These are phyloP conservation scores for Chlorella variabilis DNA, from an alignment of 163 green algal species.

Conservation along the genomic window DNA sequence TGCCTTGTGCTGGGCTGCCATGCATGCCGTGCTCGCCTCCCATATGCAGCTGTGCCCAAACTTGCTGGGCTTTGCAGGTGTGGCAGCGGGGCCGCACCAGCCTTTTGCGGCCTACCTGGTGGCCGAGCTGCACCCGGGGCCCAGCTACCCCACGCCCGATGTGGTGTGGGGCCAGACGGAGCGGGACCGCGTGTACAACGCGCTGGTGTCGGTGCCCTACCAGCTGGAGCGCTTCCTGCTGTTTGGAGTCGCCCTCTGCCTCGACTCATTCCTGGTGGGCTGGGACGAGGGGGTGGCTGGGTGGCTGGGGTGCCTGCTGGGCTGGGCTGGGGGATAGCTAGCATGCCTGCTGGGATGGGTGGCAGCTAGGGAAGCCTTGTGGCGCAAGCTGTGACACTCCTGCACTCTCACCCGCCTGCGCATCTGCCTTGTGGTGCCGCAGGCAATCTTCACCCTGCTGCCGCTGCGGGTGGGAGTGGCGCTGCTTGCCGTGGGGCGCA, in stretches of 20 bases:
- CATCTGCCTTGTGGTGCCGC: background rate
- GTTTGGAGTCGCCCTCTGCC: slow-evolving; percentile 83
- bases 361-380: background rate
- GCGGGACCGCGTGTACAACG: slow-evolving; percentile 92
- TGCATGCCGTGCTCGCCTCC: too few relatives aligned
- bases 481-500: slow-evolving; percentile 27
- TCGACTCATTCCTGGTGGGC: slow-evolving; percentile 87
- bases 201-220: slow-evolving; percentile 86
- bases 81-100: slow-evolving; percentile 38
- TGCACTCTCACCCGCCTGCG: too few relatives aligned
- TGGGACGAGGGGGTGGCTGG: background rate
- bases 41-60: too few relatives aligned
- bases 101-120: slow-evolving; percentile 64
- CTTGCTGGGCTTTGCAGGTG: too few relatives aligned
- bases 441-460: slow-evolving; percentile 80
- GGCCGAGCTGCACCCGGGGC: slow-evolving; percentile 69
- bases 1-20: too few relatives aligned
- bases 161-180: slow-evolving; percentile 85
- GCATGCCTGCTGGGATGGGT: too few relatives aligned
- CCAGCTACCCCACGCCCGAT: slow-evolving; percentile 72
- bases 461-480: slow-evolving; percentile 66
- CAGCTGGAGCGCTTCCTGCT: slow-evolving; percentile 90
- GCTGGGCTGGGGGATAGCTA: background rate
- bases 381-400: too few relatives aligned
- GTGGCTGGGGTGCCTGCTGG: background rate